Evolutionary conservation across 371 early-diverging fungal species (phyloP), one percentile per base, ranked within the genome.

Genomic region (Apophysomyces ossiformis): DNA sequence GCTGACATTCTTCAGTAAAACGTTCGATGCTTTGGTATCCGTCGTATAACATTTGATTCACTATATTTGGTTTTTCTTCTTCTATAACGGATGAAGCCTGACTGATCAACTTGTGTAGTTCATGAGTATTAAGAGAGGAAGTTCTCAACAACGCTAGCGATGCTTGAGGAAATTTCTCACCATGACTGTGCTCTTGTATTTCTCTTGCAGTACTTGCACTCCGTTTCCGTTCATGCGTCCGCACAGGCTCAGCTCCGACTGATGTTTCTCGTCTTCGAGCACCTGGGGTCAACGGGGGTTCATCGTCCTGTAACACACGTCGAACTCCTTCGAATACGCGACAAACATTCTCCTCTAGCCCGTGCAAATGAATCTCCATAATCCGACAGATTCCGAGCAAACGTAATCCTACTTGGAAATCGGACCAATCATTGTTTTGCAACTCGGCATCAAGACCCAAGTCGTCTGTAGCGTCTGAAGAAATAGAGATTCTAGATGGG

Each of bases 331-430:
- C 74, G 35, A 87, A 70, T 5, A 70, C 73, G 16, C 72, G 75
- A 15, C 72, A 70, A 8, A 79, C 61, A n/a, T 67, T 73, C 35
- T 73, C 64, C 36, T 86, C 84, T 38, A 87, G 75, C 1, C 72
- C 70, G 11, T 63, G 69, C 21, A 87, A 60, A 15, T 77, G 76
- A 39, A 67, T 68, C 26, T 75, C 72, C 44, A 88, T 45, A 2
- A 69, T 67, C 15, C 78, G 74, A 57, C 87, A 87, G 5, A 88
- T 69, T 7, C 80, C 86, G 68, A 91, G 72, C n/a, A 89, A 50
- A 16, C 82, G 75, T 37, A 90, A 70, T 6, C 88, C 90, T 44
- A 85, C 70, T 56, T 90, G 89, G 68, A 91, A 89, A 5, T 73
- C 70, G 0, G 75, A 71, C 76, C 85, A 85, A 43, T 84, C 83